A percentile compares a stretch with the other conserved stretches of the same genome.
Evolutionary conservation across 495 filamentous ascomycete species (phyloP).

Genomic region (Trichoderma virens): DNA sequence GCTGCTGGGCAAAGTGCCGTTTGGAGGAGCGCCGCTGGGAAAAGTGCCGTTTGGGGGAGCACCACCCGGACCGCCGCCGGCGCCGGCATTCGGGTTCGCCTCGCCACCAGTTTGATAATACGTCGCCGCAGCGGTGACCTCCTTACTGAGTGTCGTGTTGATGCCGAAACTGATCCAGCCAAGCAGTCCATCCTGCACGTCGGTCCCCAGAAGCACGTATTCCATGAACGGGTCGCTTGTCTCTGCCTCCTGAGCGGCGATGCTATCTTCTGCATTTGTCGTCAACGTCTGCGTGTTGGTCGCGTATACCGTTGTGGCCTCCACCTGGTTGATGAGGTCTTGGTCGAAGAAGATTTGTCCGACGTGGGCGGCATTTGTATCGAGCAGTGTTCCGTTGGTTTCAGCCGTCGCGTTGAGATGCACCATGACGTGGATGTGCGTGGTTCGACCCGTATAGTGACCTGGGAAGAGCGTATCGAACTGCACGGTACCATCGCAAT

Average conservation of each 20-base stretch:
- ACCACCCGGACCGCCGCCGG: too few species aligned
- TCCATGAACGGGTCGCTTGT: conserved; percentile 45
- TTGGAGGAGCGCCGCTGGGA: too few species aligned
- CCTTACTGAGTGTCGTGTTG: conserved; percentile 23
- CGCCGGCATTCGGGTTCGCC: too few species aligned
- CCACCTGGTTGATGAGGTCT: conserved; percentile 36
- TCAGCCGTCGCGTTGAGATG: background rate
- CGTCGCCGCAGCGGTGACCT: too few species aligned
- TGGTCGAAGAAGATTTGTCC: conserved; percentile 51
- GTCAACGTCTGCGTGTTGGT: conserved; percentile 45
- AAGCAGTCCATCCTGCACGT: conserved; percentile 45
- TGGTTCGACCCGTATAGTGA: conserved; percentile 44
- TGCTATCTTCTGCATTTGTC: conserved; percentile 39
- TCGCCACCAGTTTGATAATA: too few species aligned
- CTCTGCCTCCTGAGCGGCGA: conserved; percentile 33
- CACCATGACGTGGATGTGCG: conserved; percentile 32
- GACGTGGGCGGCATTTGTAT: conserved; percentile 31
- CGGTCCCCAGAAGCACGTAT: conserved; percentile 48
- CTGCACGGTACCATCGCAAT: conserved; percentile 39
- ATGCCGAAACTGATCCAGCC: conserved; percentile 50
- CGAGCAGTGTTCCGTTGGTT: conserved; percentile 16
- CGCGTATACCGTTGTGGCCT: conserved; percentile 36
- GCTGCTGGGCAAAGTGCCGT: too few species aligned
- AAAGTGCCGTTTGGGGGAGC: too few species aligned
- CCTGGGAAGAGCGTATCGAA: conserved; percentile 49